A percentile compares a stretch with the other conserved stretches of the same genome.
Evolutionary conservation across 2,329 filamentous ascomycete species (phyloP).

Genomic region (Diaporthe vaccinii): DNA sequence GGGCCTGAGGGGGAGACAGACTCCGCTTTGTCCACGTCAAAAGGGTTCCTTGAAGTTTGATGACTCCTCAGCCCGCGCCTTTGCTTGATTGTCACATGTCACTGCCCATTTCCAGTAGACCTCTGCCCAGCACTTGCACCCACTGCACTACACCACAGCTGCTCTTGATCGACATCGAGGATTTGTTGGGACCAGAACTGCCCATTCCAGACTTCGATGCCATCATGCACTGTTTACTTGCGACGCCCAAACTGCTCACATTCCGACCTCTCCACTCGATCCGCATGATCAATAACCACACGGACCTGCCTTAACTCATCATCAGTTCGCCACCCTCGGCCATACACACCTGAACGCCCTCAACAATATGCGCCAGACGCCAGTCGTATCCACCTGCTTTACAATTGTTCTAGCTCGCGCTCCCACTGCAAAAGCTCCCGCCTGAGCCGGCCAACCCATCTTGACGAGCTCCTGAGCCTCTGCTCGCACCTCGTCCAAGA

Average conservation of each 20-base stretch:
- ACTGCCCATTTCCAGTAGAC: neutral
- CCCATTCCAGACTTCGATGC: conserved; percentile 27
- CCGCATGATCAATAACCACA: conserved; percentile 11
- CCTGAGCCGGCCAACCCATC: neutral
- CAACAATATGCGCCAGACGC: conserved; percentile 16
- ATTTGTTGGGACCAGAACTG: conserved; percentile 33
- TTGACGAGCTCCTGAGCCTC: conserved; percentile 7
- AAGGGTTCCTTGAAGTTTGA: neutral
- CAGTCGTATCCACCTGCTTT: neutral
- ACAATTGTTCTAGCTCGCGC: neutral
- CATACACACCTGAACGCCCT: neutral
- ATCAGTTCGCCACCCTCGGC: conserved; percentile 13
- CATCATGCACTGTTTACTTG: conserved; percentile 19
- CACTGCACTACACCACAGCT: neutral
- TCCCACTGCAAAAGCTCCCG: conserved; percentile 15
- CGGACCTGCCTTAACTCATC: neutral
- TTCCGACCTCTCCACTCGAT: neutral
- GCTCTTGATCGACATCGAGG: conserved; percentile 17
- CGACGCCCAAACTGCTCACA: conserved; percentile 20
- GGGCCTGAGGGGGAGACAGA: neutral
- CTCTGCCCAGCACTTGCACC: neutral
- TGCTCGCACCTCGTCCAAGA: conserved; percentile 22
- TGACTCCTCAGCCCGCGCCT: conserved; percentile 8
- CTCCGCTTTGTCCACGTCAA: conserved; percentile 28
- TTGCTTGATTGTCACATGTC: conserved; percentile 23